Evolutionary conservation across 352 stramenopile species (phyloP), one percentile per base, ranked within the genome.

Genomic region (Phytophthora kernoviae): DNA sequence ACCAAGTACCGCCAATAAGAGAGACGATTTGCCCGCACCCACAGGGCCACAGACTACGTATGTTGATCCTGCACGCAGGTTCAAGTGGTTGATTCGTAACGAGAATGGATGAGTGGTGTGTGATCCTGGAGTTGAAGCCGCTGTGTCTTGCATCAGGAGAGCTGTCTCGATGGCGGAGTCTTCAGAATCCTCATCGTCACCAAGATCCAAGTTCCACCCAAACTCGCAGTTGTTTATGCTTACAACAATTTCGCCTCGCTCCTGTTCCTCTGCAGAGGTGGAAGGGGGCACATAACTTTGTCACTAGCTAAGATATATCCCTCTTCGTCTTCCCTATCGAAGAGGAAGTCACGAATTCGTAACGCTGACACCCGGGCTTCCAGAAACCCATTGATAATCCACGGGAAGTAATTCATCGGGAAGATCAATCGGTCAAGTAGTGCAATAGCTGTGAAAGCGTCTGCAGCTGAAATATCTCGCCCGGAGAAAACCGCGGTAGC

Each of bases 1-100:
- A 8, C 97, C 97, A 1, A 99, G 65, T 42, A 99, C 70, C 4
- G 94, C 92, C 5, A 94, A 84, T 14, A 99, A 69, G 1, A 99
- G 82, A 0, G 93, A 98, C 21, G 88, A 98, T 66, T 99, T 99
- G 2, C 97, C 97, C 12, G 79, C 84, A 1, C 97, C 98, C 1
- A 99, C 95, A 2, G 79, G 70, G 1, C 98, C 97, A 43, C 78
- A 90, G 0, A 97, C 72, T 9, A 93, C 62, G 51, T 87, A 90
- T 1, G 70, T 79, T 2, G 61, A 63, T 37, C 71, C 62, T 7
- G 60, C 50, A 41, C 72, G 55, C 4, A 93, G 51, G 7, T 60
- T 17, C 2, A 94, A 58, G 6, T 75, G 58, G 4, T 78, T 65
- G 12, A 94, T 55, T n/a, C 56, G 65, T 0, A 92, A 54, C 12